Base-by-base conservation (phyloP, 345 rosid genomes). In the Nephelium lappaceum region DNA sequence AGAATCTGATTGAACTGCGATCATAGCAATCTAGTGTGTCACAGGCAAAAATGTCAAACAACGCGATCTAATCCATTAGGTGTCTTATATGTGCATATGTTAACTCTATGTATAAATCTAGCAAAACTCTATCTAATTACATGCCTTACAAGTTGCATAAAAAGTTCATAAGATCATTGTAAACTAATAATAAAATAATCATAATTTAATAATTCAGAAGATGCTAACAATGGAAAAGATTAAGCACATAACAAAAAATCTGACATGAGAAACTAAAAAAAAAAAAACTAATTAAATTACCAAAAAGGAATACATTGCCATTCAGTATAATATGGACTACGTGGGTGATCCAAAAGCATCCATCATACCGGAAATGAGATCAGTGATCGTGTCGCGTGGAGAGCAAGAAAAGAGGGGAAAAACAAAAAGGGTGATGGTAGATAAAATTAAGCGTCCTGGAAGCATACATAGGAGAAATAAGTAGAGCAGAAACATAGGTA, bases 1-100 rank as follows among this genome's bases (percentile, higher is more conserved):
- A 69, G 93, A 79, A 82, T 93, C 99, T 70, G 98, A 89, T 76
- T 92, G 97, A 73, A 96, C 99, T 0, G 97, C 92, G 79, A 96
- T 96, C 99, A 94, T 94, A n/a, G 97, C 98, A 31, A 31, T 2
- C 36, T 1, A 31, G 36, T 31, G 36, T 31, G 36, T 31, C 36
- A 31, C 36, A 31, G 36, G 3, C 3, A 31, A 2, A 31, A 31
- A 1, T 31, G 36, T 2, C 36, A 31, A 31, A 31, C 3, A 2
- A 41, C n/a, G n/a, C n/a, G n/a, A 57, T 18, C 25, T 18, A 74
- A 16, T 24, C 25, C 12, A 63, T 6, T 41, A 42, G 25, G 19
- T 73, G 43, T 74, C 58, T 36, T 15, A 8, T 24, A 74, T 15
- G 24, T 63, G 7, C 70, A 10, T 43, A 10, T 63, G 31, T 74